Percentiles rank a stretch among this genome's conserved stretches.
phyloP scores from a whole-genome alignment of 2,329 filamentous ascomycete species.

The Botrytis sinoallii region DNA sequence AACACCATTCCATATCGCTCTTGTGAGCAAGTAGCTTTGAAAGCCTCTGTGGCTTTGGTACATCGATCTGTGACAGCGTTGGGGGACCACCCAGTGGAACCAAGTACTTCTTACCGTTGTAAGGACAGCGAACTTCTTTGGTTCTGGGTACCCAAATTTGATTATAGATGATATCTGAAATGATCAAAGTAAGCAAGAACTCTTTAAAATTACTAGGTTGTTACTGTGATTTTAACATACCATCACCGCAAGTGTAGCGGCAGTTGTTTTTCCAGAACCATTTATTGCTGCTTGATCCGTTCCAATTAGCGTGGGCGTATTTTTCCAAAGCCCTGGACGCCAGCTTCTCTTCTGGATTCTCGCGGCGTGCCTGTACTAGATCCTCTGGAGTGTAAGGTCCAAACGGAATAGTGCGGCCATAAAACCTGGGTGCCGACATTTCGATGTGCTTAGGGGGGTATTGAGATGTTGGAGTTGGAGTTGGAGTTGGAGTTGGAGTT shows the following conservation, averaged over 20 bases:
- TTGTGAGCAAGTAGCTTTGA: background rate
- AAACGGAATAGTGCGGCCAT: background rate
- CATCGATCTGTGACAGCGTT: background rate
- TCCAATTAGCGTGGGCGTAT: background rate
- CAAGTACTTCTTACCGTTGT: background rate
- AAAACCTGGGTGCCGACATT: background rate
- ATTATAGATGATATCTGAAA: background rate
- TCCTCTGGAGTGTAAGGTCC: background rate
- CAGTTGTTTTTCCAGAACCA: background rate
- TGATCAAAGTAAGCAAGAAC: background rate
- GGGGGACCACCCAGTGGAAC: background rate
- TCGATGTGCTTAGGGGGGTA: too few relatives aligned
- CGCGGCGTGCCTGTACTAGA: background rate
- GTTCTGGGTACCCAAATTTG: background rate
- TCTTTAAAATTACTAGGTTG: background rate
- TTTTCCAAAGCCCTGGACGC: background rate
- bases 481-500: too few relatives aligned
- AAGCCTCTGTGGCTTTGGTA: background rate
- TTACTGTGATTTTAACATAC: background rate
- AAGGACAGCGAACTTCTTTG: background rate
- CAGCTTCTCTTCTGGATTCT: background rate
- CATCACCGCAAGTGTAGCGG: background rate
- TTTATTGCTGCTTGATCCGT: background rate
- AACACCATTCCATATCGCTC: background rate
- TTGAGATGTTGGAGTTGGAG: background rate